Percentiles rank a stretch among this genome's conserved stretches.
Evolutionary conservation across 805 yeast species (phyloP).

Genomic region (Sugiyamaella mastotermitis): DNA sequence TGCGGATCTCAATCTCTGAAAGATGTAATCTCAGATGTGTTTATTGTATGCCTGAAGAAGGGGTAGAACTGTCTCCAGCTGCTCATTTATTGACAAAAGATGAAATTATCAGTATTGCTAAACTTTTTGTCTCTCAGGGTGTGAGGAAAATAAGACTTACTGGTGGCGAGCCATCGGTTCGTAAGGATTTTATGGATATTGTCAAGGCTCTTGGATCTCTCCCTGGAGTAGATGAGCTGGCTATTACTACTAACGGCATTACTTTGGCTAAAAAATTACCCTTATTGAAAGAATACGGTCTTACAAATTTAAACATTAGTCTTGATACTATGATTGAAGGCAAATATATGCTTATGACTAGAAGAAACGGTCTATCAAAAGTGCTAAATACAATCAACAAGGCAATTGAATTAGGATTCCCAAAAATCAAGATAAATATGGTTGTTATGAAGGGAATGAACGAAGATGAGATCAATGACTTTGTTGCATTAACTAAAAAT

Average conservation of each 20-base stretch:
- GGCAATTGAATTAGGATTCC: constrained; percentile 40
- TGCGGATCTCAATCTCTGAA: constrained; percentile 47
- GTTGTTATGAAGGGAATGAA: constrained; percentile 46
- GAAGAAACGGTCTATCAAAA: constrained; percentile 43
- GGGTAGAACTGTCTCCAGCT: constrained; percentile 42
- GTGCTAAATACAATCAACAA: constrained; percentile 40
- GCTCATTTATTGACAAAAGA: constrained; percentile 36
- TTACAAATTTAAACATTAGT: constrained; percentile 43
- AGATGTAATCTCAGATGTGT: constrained; percentile 41
- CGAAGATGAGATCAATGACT: constrained; percentile 46
- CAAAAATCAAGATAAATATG: constrained; percentile 43
- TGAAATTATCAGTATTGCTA: constrained; percentile 40
- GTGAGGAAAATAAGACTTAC: constrained; percentile 48
- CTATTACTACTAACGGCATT: constrained; percentile 48
- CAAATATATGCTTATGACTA: constrained; percentile 42
- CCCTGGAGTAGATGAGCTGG: constrained; percentile 40
- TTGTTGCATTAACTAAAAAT: constrained; percentile 37
- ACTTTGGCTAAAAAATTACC: constrained; percentile 45
- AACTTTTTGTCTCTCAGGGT: constrained; percentile 41
- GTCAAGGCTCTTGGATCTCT: constrained; percentile 35
- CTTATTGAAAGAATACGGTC: constrained; percentile 35
- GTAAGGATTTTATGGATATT: constrained; percentile 43
- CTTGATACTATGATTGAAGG: constrained; percentile 48
- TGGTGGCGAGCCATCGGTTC: constrained; percentile 53
- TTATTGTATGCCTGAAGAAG: constrained; percentile 56